Conservation (phyloP, 768 basidiomycete genomes). For the Grammothele lineata region DNA sequence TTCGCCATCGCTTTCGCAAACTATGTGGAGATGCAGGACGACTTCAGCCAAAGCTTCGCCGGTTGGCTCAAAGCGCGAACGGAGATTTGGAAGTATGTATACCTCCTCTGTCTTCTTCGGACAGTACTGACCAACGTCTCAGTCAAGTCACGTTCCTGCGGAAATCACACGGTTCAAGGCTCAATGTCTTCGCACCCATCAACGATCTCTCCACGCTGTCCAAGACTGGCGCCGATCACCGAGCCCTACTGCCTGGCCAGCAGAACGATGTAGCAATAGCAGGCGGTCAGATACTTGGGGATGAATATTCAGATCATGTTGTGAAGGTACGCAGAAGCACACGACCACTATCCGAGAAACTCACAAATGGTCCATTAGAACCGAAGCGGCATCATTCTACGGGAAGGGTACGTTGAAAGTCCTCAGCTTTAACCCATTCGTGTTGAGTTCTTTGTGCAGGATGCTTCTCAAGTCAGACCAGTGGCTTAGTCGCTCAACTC, state of each 20-base stretch:
- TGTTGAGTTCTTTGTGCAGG: slow-evolving; percentile 31
- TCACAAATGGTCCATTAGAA: slow-evolving; percentile 41
- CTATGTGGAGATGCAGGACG: slow-evolving; percentile 66
- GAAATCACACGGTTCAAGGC: slow-evolving; percentile 71
- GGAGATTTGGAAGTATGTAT: slow-evolving; percentile 90
- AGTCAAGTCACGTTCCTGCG: slow-evolving; percentile 88
- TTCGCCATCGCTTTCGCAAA: slow-evolving; percentile 93
- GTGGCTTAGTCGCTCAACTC: slow-evolving; percentile 74
- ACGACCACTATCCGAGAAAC: too few relatives aligned
- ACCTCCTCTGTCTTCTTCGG: not conserved
- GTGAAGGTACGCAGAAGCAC: slow-evolving; percentile 59
- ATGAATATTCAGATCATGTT: slow-evolving; percentile 94
- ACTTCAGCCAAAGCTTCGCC: slow-evolving; percentile 68
- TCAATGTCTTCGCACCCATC: slow-evolving; percentile 90
- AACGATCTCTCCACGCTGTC: slow-evolving; percentile 84
- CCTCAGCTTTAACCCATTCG: not conserved
- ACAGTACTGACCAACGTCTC: too few relatives aligned
- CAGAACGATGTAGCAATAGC: slow-evolving; percentile 70
- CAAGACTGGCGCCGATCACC: slow-evolving; percentile 54
- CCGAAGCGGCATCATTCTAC: slow-evolving; percentile 89
- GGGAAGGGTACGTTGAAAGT: slow-evolving; percentile 67
- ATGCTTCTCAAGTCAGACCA: slow-evolving; percentile 91
- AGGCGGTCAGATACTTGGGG: slow-evolving; percentile 85
- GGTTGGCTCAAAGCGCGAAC: slow-evolving; percentile 84
- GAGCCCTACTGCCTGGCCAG: slow-evolving; percentile 59